phyloP scores from a whole-genome alignment of 345 rosid species.

The Eucalyptus microcorys region DNA sequence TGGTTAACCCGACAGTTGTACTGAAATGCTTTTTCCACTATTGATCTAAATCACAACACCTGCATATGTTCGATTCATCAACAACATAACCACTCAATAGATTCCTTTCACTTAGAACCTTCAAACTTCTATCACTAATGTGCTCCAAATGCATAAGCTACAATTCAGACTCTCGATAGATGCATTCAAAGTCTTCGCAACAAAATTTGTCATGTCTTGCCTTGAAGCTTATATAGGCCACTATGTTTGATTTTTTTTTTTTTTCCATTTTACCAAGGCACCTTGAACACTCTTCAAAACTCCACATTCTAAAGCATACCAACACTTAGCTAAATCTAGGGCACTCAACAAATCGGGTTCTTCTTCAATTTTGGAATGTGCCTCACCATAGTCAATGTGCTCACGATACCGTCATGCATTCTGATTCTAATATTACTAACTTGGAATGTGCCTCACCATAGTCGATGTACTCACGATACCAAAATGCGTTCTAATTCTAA shows the following conservation, averaged over 20 bases:
- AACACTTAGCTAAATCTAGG: not conserved
- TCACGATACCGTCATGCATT: too few relatives aligned
- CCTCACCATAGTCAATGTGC: too few relatives aligned
- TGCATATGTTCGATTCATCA: too few relatives aligned
- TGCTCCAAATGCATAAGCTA: not conserved
- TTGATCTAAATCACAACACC: not conserved
- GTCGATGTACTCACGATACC: too few relatives aligned
- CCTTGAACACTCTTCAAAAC: not conserved
- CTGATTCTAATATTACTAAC: too few relatives aligned
- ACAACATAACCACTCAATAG: not conserved
- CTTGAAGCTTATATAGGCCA: not conserved
- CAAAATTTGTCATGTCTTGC: not conserved
- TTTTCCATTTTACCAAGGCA: not conserved
- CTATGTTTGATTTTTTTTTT: not conserved
- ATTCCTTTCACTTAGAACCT: not conserved
- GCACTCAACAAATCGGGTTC: not conserved
- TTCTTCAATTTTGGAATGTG: not conserved
- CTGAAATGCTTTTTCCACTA: not conserved
- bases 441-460: too few relatives aligned
- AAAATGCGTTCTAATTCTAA: too few relatives aligned
- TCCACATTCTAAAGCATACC: not conserved
- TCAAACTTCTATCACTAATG: not conserved
- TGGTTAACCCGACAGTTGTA: not conserved
- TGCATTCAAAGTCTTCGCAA: not conserved
- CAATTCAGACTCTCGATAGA: not conserved